Evolutionary conservation across 495 filamentous ascomycete species (phyloP), one percentile per base, ranked within the genome.

Genomic region (Daldinia childiae): DNA sequence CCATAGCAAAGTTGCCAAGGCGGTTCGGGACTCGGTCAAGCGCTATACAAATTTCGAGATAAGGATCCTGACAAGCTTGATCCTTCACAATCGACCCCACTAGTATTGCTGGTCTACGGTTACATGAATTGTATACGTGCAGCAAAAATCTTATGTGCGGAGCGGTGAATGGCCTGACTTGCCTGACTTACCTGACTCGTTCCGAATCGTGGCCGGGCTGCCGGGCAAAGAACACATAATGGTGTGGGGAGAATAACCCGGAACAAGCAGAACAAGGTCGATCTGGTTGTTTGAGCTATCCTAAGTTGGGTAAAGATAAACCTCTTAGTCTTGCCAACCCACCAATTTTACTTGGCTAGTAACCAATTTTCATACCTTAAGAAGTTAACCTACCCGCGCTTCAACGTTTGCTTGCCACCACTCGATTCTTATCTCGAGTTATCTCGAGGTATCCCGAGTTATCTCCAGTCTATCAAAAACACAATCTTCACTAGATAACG

Each of bases 11-110:
- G 32, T 7, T 58, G 71, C 71, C 71, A 69, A 69, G 66, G 57
- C 65, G 66, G 66, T 58, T 66, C 66, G 71, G 71, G 38, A 69
- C 51, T 73, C 71, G 71, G 71, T 66, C 55, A 24, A 62, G 43
- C 43, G 43, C 19, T 24, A 1, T 48, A 48, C 43, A 48, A 48
- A 21, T 48, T 48, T 48, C 43, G 19, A 48, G 19, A 48, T 24
- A 48, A 26, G 43, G 43, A 48, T 19, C 43, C 43, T 24, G 19
- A 48, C 17, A 48, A 48, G 43, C 43, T 48, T 61, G 50, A 62
- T 58, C 34, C 48, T 64, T 26, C 41, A 65, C 39, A 29, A 73
- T 66, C 62, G 52, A 57, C 29, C 36, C 43, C 34, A 24, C n/a
- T 30, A 54, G 50, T 8, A 30, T 54, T 30, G 21, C 27, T 30